These are phyloP conservation scores for Gryganskiella cystojenkinii DNA, from an alignment of 192 early-diverging fungal genomes.

Conservation along the genomic window DNA sequence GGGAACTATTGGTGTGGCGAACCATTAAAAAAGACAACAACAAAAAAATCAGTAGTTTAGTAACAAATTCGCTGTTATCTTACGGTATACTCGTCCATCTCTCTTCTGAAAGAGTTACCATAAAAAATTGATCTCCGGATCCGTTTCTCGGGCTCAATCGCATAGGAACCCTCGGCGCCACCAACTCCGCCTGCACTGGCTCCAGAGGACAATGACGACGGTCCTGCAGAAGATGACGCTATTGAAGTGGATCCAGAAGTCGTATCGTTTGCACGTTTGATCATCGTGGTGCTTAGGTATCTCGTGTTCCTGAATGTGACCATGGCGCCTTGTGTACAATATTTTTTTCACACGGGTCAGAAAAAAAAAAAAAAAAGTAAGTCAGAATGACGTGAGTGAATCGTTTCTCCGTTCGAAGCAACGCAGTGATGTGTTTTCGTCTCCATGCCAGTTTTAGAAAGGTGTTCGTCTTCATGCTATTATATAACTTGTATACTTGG, in stretches of 20 bases:
- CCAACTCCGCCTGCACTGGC: background rate
- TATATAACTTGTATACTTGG: too few relatives aligned
- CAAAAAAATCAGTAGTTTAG: background rate
- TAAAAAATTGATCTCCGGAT: conserved; percentile 53
- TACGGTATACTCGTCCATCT: background rate
- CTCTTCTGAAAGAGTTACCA: conserved; percentile 1
- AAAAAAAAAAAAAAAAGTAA: background rate
- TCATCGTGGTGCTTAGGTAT: conserved; percentile 12
- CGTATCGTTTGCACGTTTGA: conserved; percentile 10
- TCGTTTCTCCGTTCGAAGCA: too few relatives aligned
- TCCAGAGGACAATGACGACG: conserved; percentile 9
- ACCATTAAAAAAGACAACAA: background rate
- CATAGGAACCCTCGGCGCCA: too few relatives aligned
- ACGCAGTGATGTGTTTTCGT: too few relatives aligned
- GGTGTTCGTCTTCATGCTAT: too few relatives aligned
- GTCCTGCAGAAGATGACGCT: conserved; percentile 5
- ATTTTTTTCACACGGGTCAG: background rate
- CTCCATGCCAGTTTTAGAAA: too few relatives aligned
- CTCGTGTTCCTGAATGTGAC: conserved; percentile 1
- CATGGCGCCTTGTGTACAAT: background rate
- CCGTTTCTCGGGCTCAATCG: conserved; percentile 31
- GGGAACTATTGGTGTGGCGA: conserved; percentile 72
- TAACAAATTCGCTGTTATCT: background rate
- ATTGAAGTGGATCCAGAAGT: background rate
- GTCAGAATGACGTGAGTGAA: too few relatives aligned